A percentile compares a stretch with the other conserved stretches of the same genome.
Evolutionary conservation across 2,329 filamentous ascomycete species (phyloP).

Genomic region (Pseudocercospora macadamiae): DNA sequence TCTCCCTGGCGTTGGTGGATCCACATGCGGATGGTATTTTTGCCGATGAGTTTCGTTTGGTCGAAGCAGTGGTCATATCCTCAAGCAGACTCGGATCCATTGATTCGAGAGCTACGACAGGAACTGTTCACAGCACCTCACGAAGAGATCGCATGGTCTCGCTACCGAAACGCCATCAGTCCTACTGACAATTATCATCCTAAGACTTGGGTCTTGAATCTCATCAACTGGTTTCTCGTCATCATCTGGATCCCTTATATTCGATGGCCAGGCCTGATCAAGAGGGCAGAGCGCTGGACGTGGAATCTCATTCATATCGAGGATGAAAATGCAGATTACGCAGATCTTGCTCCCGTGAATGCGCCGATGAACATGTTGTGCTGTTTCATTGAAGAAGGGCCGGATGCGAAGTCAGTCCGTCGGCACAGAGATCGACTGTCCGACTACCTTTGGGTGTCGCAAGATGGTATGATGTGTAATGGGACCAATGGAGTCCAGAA

Average conservation of each 20-base stretch:
- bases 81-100: conserved; percentile 60
- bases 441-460: conserved; percentile 89
- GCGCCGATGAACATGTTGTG: conserved; percentile 86
- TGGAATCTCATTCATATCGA: conserved; percentile 87
- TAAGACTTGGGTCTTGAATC: conserved; percentile 80
- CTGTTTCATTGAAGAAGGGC: conserved; percentile 83
- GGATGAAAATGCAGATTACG: conserved; percentile 88
- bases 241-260: conserved; percentile 81
- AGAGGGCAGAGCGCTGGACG: conserved; percentile 76
- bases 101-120: conserved; percentile 72
- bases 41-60: conserved; percentile 89
- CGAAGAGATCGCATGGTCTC: conserved; percentile 74
- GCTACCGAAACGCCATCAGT: conserved; percentile 80
- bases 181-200: conserved; percentile 87
- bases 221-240: conserved; percentile 75
- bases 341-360: conserved; percentile 85
- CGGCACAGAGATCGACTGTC: conserved; percentile 79
- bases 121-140: conserved; percentile 83
- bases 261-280: conserved; percentile 65
- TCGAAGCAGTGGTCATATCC: conserved; percentile 80
- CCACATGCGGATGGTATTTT: conserved; percentile 94
- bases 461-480: conserved; percentile 91
- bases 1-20: conserved; percentile 60
- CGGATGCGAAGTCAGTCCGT: conserved; percentile 69
- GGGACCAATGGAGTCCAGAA: conserved; percentile 97